phyloP scores from a whole-genome alignment of 768 basidiomycete species.

The Baorangia bicolor region DNA sequence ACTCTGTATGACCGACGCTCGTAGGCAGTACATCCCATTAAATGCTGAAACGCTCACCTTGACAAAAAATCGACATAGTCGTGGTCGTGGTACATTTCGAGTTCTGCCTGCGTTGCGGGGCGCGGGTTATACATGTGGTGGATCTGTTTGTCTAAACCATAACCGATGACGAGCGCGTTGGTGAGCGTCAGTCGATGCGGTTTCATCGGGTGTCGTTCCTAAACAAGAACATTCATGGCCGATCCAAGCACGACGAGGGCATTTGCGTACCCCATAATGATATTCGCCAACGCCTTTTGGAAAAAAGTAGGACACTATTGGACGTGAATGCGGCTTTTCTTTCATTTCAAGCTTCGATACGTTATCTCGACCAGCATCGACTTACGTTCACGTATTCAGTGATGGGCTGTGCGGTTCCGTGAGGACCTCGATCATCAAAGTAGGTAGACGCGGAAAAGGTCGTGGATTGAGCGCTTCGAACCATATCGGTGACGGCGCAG shows the following conservation, averaged over 20 bases:
- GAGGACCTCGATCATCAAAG: constrained; percentile 70
- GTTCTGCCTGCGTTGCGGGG: constrained; percentile 83
- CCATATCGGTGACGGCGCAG: constrained; percentile 26
- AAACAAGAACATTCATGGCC: constrained; percentile 5
- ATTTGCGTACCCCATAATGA: constrained; percentile 84
- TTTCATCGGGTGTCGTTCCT: constrained; percentile 99
- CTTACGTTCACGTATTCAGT: constrained; percentile 76
- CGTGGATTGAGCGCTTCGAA: constrained; percentile 37
- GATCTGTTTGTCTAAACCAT: constrained; percentile 94
- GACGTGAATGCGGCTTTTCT: constrained; percentile 42
- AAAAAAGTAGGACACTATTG: constrained; percentile 95
- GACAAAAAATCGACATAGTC: constrained; percentile 98
- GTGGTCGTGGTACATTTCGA: constrained; percentile 88
- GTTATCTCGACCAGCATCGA: constrained; percentile 6
- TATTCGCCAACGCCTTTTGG: constrained; percentile 92
- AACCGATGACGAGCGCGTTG: constrained; percentile 93
- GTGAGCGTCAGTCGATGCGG: constrained; percentile 95
- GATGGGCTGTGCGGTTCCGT: constrained; percentile 75
- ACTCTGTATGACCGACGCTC: not conserved
- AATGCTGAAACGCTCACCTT: constrained; percentile 46
- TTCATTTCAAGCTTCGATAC: constrained; percentile 19
- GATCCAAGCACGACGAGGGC: not conserved
- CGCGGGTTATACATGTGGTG: constrained; percentile 89
- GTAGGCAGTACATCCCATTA: not conserved
- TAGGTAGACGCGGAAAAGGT: constrained; percentile 76